Conservation (phyloP, 805 yeast genomes). For the Ogataea degrootiae region DNA sequence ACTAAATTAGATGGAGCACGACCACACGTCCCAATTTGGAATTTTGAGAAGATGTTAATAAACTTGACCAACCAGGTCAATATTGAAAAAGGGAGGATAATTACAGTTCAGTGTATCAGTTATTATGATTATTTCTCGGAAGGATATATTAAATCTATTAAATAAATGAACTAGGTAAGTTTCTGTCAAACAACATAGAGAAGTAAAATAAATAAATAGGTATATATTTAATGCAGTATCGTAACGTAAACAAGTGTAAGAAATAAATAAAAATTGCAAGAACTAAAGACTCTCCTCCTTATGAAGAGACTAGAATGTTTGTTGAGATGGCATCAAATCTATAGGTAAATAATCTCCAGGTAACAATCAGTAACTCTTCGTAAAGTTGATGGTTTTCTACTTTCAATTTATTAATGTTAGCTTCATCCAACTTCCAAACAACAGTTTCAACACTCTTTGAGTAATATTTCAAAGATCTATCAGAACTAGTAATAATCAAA, state of each 20-base stretch:
- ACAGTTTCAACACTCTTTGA: slow-evolving; percentile 44
- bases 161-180: too few relatives aligned
- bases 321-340: slow-evolving; percentile 74
- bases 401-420: slow-evolving; percentile 41
- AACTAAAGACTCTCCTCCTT: not conserved
- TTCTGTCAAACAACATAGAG: too few relatives aligned
- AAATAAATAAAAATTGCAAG: not conserved
- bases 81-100: too few relatives aligned
- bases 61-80: too few relatives aligned
- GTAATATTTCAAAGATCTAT: slow-evolving; percentile 37
- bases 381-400: slow-evolving; percentile 48
- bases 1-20: too few relatives aligned
- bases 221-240: not conserved
- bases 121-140: too few relatives aligned
- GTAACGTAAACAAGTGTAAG: not conserved
- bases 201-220: too few relatives aligned
- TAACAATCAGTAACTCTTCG: slow-evolving; percentile 59
- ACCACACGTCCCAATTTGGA: too few relatives aligned
- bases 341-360: slow-evolving; percentile 59
- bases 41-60: too few relatives aligned
- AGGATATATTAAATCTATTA: too few relatives aligned
- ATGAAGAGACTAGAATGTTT: slow-evolving; percentile 52
- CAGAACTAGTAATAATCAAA: slow-evolving; percentile 32
- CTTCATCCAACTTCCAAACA: slow-evolving; percentile 61
- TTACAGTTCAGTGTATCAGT: too few relatives aligned